Percentiles rank a stretch among this genome's conserved stretches.
Conservation (phyloP, 2,329 filamentous ascomycete genomes). For the Penicillium aurantiogriseum region DNA sequence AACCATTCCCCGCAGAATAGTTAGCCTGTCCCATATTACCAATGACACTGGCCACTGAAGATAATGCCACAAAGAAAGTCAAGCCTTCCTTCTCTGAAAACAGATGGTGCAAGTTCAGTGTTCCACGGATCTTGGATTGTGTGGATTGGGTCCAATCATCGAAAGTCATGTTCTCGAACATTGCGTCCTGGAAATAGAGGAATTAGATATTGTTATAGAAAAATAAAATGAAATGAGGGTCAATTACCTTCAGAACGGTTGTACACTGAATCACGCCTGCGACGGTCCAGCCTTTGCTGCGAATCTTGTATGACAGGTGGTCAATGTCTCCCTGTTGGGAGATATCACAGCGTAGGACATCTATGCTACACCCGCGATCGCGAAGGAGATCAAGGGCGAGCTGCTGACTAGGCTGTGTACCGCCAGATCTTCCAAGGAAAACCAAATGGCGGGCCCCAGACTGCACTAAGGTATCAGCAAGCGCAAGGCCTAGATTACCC, state of each 20-base stretch:
- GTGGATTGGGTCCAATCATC: conserved; percentile 15
- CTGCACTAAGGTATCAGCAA: conserved; percentile 19
- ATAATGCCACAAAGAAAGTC: conserved; percentile 54
- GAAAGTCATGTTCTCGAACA: conserved; percentile 23
- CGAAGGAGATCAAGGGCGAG: conserved; percentile 14
- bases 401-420: conserved; percentile 10
- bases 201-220: background rate
- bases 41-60: conserved; percentile 56
- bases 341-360: conserved; percentile 20
- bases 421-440: conserved; percentile 23
- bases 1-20: conserved; percentile 55
- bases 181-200: conserved; percentile 14
- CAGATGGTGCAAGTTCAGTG: conserved; percentile 16
- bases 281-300: conserved; percentile 15
- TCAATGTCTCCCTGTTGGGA: conserved; percentile 16
- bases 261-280: conserved; percentile 22
- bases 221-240: background rate
- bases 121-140: conserved; percentile 15
- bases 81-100: conserved; percentile 15
- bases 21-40: conserved; percentile 60
- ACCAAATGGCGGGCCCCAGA: conserved; percentile 24
- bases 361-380: conserved; percentile 12
- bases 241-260: conserved; percentile 19
- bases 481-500: conserved; percentile 22
- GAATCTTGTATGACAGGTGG: conserved; percentile 11